These are phyloP conservation scores for Aureobasidium namibiae DNA, from an alignment of 2,329 filamentous ascomycete genomes.

Conservation along the genomic window DNA sequence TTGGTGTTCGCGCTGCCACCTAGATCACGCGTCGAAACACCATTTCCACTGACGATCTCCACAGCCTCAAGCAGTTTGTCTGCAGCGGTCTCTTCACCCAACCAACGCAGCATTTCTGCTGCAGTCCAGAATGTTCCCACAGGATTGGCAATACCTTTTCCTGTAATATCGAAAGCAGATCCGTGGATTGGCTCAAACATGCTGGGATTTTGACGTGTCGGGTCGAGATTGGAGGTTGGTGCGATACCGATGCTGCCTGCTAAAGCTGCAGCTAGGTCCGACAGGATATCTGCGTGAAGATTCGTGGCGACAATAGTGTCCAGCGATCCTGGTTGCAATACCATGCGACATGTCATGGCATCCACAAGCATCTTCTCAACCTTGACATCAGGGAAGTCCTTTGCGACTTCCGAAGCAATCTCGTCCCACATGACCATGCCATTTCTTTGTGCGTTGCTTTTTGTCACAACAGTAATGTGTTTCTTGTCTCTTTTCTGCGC, in stretches of 20 bases:
- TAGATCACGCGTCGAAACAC: slow-evolving; percentile 46
- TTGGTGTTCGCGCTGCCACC: slow-evolving; percentile 39
- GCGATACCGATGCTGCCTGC: slow-evolving; percentile 66
- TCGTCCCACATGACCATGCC: slow-evolving; percentile 64
- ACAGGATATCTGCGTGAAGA: slow-evolving; percentile 56
- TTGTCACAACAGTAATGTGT: slow-evolving; percentile 55
- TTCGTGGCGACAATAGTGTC: slow-evolving; percentile 35
- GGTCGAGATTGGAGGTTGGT: slow-evolving; percentile 61
- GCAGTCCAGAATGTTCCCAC: slow-evolving; percentile 54
- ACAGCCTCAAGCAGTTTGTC: slow-evolving; percentile 44
- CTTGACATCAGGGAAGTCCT: slow-evolving; percentile 52
- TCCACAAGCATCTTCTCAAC: slow-evolving; percentile 61
- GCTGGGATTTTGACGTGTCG: slow-evolving; percentile 49
- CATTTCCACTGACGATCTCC: slow-evolving; percentile 45
- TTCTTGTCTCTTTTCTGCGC: slow-evolving; percentile 50
- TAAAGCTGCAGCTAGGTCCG: slow-evolving; percentile 60
- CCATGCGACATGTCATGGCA: slow-evolving; percentile 55
- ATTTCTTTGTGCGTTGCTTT: slow-evolving; percentile 58
- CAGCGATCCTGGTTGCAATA: slow-evolving; percentile 27
- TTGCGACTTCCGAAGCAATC: slow-evolving; percentile 46
- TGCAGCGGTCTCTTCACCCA: slow-evolving; percentile 46
- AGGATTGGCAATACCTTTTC: slow-evolving; percentile 49
- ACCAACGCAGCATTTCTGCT: slow-evolving; percentile 50
- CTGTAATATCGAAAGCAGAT: slow-evolving; percentile 51
- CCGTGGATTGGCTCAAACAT: slow-evolving; percentile 58